phyloP scores from a whole-genome alignment of 2,329 filamentous ascomycete genomes.

The Colletotrichum limetticola region DNA sequence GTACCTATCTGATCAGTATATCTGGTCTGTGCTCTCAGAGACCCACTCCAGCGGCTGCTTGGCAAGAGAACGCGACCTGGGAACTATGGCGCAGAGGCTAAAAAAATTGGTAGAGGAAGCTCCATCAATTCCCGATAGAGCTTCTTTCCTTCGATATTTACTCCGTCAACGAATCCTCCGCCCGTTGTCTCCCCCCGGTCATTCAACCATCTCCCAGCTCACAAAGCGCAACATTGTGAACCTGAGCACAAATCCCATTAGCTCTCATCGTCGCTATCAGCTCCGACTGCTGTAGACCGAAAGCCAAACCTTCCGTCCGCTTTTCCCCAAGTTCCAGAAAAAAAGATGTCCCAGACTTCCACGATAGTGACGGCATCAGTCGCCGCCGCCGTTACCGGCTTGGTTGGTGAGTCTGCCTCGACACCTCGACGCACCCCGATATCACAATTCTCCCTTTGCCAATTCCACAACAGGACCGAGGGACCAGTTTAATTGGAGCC shows the following conservation, averaged over 20 bases:
- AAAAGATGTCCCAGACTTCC: conserved; percentile 51
- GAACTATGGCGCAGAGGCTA: conserved; percentile 32
- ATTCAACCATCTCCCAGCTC: conserved; percentile 10
- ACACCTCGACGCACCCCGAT: background rate
- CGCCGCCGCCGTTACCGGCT: conserved; percentile 68
- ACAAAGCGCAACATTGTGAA: conserved; percentile 4
- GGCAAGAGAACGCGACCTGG: conserved; percentile 31
- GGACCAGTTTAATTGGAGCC: conserved; percentile 4
- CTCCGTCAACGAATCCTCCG: conserved; percentile 24
- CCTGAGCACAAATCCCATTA: background rate
- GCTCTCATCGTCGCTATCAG: background rate
- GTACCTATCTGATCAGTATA: background rate
- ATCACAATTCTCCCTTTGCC: background rate
- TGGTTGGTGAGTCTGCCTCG: conserved; percentile 63
- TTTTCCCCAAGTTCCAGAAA: conserved; percentile 29
- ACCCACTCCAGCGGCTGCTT: conserved; percentile 23
- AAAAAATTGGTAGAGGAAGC: conserved; percentile 38
- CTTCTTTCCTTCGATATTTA: conserved; percentile 31
- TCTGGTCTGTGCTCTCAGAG: conserved; percentile 24
- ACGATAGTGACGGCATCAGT: conserved; percentile 70
- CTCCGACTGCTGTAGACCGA: background rate
- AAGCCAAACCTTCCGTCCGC: conserved; percentile 34
- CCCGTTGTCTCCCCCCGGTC: conserved; percentile 8
- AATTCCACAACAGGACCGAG: conserved; percentile 16
- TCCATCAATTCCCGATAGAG: conserved; percentile 35